Base-by-base conservation (phyloP, 805 yeast genomes). In the Torulaspora franciscae region DNA sequence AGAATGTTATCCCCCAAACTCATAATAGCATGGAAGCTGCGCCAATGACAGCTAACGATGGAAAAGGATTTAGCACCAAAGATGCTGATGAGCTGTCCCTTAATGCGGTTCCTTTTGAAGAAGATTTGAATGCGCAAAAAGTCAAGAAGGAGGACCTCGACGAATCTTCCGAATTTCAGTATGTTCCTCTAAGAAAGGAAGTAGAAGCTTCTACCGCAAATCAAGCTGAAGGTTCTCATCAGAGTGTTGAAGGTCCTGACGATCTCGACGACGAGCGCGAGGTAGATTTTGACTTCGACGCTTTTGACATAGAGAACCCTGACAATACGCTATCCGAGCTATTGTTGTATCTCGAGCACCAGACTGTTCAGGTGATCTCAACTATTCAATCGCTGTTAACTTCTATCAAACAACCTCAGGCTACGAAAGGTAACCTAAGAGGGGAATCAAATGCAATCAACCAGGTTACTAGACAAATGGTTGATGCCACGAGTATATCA, bases 321-420 rank as follows among this genome's bases (percentile, higher is more conserved):
- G 97, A 90, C 58, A 86, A 87, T 61, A 85, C 96, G 1, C 74
- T 90, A 51, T 80, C 87, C 6, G 95, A 88, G 57, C 79, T 91
- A 47, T 76, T 90, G 56, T 72, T 81, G 24, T 91, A 89, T 62
- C 73, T 91, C 57, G 98, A 91, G 63, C 95, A 88, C 65, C 96
- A 90, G 67, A 90, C 97, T 0, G 90, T 86, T 13, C 85, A 85
- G 57, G 96, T 91, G 2, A 90, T 91, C 38, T 78, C 89, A 10
- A 86, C 96, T 0, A 90, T 90, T 54, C 96, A 90, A 61, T 77
- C 85, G 14, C 73, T 91, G 49, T 72, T 91, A 47, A 77, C 81
- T 3, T 80, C 91, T 0, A 85, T 85, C 55, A 84, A 84, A 64
- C 78, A 79, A 54, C 86, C 88, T 14, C 81, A 83, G 57, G 81